Evolutionary conservation across 805 yeast genomes (phyloP).

Genomic region (Monosporozyma siamensis): DNA sequence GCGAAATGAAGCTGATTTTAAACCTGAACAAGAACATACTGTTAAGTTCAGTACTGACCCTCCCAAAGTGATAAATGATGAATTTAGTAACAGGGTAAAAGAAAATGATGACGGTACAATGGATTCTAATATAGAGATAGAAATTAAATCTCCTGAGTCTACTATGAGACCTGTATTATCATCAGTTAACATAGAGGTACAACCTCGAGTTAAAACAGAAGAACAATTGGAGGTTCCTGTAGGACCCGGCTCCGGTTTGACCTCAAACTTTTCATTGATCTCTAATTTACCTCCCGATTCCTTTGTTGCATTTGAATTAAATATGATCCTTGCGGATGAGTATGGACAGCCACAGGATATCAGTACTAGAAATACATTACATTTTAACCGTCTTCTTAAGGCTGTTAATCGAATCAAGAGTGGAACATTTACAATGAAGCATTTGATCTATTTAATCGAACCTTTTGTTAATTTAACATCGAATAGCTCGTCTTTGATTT

Average conservation of each 20-base stretch:
- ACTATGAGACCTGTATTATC: background rate
- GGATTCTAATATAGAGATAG: background rate
- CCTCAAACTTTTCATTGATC: background rate
- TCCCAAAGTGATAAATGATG: conserved; percentile 19
- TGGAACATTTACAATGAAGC: conserved; percentile 24
- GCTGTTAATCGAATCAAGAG: conserved; percentile 19
- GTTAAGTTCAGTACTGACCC: conserved; percentile 22
- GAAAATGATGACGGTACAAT: background rate
- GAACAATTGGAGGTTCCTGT: background rate
- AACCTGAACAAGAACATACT: conserved; percentile 13
- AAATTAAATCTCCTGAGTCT: background rate
- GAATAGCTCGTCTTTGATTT: conserved; percentile 6
- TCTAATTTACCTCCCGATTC: background rate
- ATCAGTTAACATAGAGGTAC: background rate
- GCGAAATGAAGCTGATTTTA: background rate
- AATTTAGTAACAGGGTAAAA: background rate
- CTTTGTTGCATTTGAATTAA: conserved; percentile 1
- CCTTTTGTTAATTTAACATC: conserved; percentile 11
- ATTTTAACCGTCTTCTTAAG: conserved; percentile 13
- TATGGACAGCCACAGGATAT: background rate
- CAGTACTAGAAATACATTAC: background rate
- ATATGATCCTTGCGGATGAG: background rate
- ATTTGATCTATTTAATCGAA: conserved; percentile 17
- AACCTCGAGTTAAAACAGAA: background rate
- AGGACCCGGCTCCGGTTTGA: background rate